Conservation (phyloP, 75 land plant genomes). For the Selaginella moellendorffii region DNA sequence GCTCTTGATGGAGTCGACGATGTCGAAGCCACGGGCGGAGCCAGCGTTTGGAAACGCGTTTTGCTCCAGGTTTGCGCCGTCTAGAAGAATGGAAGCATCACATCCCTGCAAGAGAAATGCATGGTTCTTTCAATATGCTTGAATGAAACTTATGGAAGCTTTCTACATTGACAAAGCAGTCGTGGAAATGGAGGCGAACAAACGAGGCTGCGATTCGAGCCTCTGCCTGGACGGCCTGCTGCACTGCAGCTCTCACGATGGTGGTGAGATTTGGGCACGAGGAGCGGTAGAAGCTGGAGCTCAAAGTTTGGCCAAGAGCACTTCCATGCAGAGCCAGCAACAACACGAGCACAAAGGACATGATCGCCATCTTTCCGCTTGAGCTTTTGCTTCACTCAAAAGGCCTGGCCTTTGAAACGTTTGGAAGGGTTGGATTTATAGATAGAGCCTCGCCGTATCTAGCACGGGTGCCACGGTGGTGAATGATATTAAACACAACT, state of each 20-base stretch:
- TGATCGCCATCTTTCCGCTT: too few species aligned
- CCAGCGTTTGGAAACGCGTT: conserved; percentile 35
- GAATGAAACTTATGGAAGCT: neutral
- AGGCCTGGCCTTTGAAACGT: too few species aligned
- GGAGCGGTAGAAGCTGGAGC: conserved; percentile 5
- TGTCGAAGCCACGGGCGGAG: conserved; percentile 49
- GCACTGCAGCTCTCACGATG: neutral
- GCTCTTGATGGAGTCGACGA: conserved; percentile 40
- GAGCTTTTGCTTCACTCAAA: too few species aligned
- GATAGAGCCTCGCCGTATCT: too few species aligned
- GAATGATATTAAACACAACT: too few species aligned
- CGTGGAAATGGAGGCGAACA: conserved; percentile 7
- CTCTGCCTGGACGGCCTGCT: neutral
- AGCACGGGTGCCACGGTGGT: too few species aligned
- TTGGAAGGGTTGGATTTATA: too few species aligned
- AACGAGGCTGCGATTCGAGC: neutral
- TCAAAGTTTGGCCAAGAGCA: too few species aligned
- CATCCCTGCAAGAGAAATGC: conserved; percentile 38
- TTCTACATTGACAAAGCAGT: conserved; percentile 6
- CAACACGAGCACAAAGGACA: too few species aligned
- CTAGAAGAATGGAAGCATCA: conserved; percentile 61
- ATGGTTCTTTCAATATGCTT: neutral
- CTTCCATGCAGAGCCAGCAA: too few species aligned
- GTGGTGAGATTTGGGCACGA: conserved; percentile 1
- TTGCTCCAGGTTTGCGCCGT: conserved; percentile 45